Conservation (phyloP, 768 basidiomycete genomes). For the Auricularia sp. region DNA sequence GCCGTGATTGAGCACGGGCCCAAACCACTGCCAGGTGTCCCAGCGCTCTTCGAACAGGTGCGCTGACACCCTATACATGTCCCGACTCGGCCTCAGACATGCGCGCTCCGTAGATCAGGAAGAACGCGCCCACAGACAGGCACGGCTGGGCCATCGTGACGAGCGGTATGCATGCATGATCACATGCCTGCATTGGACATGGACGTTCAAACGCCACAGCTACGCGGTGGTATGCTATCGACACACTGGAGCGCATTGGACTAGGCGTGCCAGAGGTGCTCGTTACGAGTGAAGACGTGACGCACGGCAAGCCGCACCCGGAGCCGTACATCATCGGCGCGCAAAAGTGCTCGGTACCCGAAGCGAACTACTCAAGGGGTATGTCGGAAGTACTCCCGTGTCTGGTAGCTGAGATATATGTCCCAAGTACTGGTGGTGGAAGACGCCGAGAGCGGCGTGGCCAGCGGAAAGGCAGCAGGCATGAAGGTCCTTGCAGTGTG, state of each 20-base stretch:
- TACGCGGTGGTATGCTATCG: slow-evolving; percentile 58
- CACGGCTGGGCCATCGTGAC: slow-evolving; percentile 83
- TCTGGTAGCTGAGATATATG: not conserved
- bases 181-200: not conserved
- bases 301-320: slow-evolving; percentile 76
- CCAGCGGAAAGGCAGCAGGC: slow-evolving; percentile 66
- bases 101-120: not conserved
- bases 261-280: slow-evolving; percentile 49
- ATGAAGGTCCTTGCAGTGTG: slow-evolving; percentile 71
- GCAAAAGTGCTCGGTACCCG: slow-evolving; percentile 35
- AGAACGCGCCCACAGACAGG: slow-evolving; percentile 20
- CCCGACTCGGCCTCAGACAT: not conserved
- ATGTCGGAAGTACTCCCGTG: not conserved
- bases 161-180: slow-evolving; percentile 38
- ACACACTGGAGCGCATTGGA: slow-evolving; percentile 53
- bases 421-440: slow-evolving; percentile 70
- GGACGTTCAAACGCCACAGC: slow-evolving; percentile 38
- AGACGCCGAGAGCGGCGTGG: slow-evolving; percentile 78
- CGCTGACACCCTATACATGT: slow-evolving; percentile 1
- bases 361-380: slow-evolving; percentile 45
- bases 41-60: slow-evolving; percentile 46
- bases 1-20: slow-evolving; percentile 59
- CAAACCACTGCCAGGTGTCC: slow-evolving; percentile 56
- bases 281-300: slow-evolving; percentile 68
- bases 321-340: slow-evolving; percentile 82